These are phyloP conservation scores for Malassezia restricta DNA, from an alignment of 1,284 basidiomycete genomes.

Conservation along the genomic window DNA sequence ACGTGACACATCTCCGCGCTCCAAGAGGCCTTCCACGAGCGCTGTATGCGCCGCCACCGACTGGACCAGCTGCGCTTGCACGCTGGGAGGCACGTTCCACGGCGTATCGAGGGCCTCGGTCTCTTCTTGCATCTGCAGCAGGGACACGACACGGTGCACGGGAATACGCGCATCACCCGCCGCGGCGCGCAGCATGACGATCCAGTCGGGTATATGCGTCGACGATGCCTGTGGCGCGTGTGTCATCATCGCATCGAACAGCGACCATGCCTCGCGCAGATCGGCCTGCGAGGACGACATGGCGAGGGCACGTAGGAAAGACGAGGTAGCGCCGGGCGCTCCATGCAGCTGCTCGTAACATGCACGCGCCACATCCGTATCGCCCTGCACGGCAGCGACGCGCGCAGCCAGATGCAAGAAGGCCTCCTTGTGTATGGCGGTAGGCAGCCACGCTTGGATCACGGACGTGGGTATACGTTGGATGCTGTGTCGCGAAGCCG, in stretches of 20 bases:
- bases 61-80: not conserved
- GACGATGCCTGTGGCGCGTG: not conserved
- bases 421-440: not conserved
- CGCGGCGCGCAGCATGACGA: constrained; percentile 15
- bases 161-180: constrained; percentile 11
- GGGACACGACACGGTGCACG: constrained; percentile 2
- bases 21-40: constrained; percentile 9
- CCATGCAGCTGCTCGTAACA: constrained; percentile 4
- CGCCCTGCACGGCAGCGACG: constrained; percentile 5
- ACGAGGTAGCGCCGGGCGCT: not conserved
- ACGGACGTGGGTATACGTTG: not conserved
- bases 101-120: not conserved
- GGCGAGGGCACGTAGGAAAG: constrained; percentile 12
- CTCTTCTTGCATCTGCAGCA: constrained; percentile 5
- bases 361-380: not conserved
- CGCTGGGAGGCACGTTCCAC: constrained; percentile 4
- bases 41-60: constrained; percentile 9
- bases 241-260: constrained; percentile 7
- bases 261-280: constrained; percentile 10
- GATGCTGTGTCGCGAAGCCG: not conserved
- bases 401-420: constrained; percentile 8
- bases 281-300: not conserved
- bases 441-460: not conserved
- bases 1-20: constrained; percentile 3
- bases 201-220: constrained; percentile 9